Evolutionary conservation across 1,284 basidiomycete genomes (phyloP).

Genomic region (Inonotus obliquus): DNA sequence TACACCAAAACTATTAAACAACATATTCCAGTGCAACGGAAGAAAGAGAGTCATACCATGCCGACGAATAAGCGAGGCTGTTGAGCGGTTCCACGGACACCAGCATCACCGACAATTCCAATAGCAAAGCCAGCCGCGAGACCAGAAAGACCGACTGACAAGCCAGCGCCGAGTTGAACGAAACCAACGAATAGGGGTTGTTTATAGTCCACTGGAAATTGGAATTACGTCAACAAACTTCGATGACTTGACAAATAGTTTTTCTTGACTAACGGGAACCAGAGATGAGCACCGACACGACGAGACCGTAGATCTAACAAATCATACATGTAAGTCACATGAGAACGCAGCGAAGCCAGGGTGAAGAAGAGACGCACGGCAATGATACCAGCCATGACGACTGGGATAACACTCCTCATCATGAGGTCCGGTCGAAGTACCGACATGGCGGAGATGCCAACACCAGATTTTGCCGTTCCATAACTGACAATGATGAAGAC

Average conservation of each 20-base stretch:
- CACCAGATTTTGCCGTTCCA: conserved; percentile 98
- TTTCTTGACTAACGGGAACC: conserved; percentile 46
- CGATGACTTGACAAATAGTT: conserved; percentile 17
- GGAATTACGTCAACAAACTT: neutral
- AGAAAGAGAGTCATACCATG: conserved; percentile 22
- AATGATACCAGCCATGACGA: conserved; percentile 85
- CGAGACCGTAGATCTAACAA: conserved; percentile 58
- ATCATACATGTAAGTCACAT: neutral
- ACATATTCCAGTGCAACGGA: conserved; percentile 46
- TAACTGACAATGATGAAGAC: conserved; percentile 43
- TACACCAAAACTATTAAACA: conserved; percentile 73
- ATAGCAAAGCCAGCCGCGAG: conserved; percentile 98
- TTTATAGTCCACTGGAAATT: conserved; percentile 25
- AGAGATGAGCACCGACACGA: conserved; percentile 72
- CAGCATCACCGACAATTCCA: conserved; percentile 89
- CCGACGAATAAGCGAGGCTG: conserved; percentile 21
- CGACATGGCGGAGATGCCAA: conserved; percentile 98
- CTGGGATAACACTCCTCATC: conserved; percentile 95
- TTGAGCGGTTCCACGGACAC: conserved; percentile 20
- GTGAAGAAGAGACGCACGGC: conserved; percentile 35
- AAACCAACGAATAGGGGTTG: conserved; percentile 85
- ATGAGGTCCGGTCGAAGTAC: conserved; percentile 92
- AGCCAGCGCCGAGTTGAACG: conserved; percentile 90
- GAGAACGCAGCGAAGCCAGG: neutral
- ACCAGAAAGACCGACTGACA: conserved; percentile 90